Percentiles rank a stretch among this genome's conserved stretches.
These are phyloP conservation scores for Taphrina communis DNA, from an alignment of 1,139 yeast genomes.

Conservation along the genomic window DNA sequence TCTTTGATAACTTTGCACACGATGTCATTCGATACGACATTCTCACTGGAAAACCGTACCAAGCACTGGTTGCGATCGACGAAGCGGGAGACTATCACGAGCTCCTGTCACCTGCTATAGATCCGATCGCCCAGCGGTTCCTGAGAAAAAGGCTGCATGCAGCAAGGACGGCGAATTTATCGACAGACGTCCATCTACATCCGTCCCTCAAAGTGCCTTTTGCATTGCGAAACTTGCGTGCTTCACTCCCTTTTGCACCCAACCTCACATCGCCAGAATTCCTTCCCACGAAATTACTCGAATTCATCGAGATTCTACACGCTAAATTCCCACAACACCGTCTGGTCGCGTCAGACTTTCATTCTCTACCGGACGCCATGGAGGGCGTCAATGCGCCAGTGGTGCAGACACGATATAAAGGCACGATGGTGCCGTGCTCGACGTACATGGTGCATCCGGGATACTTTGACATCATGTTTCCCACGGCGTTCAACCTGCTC, in stretches of 20 bases:
- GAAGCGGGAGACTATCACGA: conserved; percentile 78
- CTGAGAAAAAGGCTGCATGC: conserved; percentile 61
- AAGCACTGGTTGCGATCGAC: conserved; percentile 78
- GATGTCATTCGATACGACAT: conserved; percentile 80
- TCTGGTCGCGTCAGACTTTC: conserved; percentile 74
- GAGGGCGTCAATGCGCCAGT: conserved; percentile 78
- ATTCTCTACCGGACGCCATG: conserved; percentile 65
- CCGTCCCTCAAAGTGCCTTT: conserved; percentile 49
- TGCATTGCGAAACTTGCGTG: conserved; percentile 51
- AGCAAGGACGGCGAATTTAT: conserved; percentile 48
- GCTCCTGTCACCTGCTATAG: conserved; percentile 71
- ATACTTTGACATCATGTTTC: conserved; percentile 82
- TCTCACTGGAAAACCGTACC: conserved; percentile 68
- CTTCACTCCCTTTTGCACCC: conserved; percentile 67
- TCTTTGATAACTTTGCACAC: conserved; percentile 83
- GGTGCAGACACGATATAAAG: conserved; percentile 72
- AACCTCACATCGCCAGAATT: conserved; percentile 76
- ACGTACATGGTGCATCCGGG: conserved; percentile 82
- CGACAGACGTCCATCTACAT: conserved; percentile 8
- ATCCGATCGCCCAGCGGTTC: conserved; percentile 63
- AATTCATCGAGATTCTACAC: conserved; percentile 69
- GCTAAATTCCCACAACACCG: conserved; percentile 77
- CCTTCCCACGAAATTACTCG: conserved; percentile 75
- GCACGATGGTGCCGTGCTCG: conserved; percentile 69
- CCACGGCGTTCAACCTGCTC: conserved; percentile 74